Evolutionary conservation across 768 basidiomycete species (phyloP).

Genomic region (Gelatoporia subvermispora): DNA sequence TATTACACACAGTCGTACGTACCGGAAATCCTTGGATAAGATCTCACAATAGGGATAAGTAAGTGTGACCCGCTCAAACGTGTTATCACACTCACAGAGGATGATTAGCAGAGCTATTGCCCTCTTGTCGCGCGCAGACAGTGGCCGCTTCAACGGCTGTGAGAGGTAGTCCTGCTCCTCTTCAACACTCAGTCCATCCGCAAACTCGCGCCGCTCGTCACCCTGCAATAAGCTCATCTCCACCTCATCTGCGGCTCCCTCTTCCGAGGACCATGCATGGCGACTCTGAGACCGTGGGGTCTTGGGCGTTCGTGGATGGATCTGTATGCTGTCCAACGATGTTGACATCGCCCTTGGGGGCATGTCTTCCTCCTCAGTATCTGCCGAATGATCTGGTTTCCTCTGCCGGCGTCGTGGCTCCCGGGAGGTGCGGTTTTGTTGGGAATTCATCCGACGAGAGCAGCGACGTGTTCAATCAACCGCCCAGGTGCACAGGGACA

Average conservation of each 20-base stretch:
- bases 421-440: neutral
- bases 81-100: conserved; percentile 60
- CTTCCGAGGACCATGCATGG: conserved; percentile 14
- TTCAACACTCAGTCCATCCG: conserved; percentile 36
- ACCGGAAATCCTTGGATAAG: conserved; percentile 42
- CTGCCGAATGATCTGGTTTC: neutral
- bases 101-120: conserved; percentile 83
- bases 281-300: conserved; percentile 14
- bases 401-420: neutral
- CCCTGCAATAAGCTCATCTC: conserved; percentile 59
- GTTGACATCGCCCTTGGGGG: conserved; percentile 19
- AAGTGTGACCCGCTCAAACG: conserved; percentile 14
- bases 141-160: conserved; percentile 38
- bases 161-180: conserved; percentile 28
- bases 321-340: conserved; percentile 24
- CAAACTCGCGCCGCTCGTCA: conserved; percentile 46
- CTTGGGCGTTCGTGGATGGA: conserved; percentile 23
- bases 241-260: conserved; percentile 40
- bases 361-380: conserved; percentile 7
- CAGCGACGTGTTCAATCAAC: neutral
- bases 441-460: neutral
- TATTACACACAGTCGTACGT: conserved; percentile 2
- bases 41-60: conserved; percentile 36
- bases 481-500: neutral
- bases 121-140: conserved; percentile 73